Conservation (phyloP, 176 grass and related monocot species). For the Oryza meyeriana region DNA sequence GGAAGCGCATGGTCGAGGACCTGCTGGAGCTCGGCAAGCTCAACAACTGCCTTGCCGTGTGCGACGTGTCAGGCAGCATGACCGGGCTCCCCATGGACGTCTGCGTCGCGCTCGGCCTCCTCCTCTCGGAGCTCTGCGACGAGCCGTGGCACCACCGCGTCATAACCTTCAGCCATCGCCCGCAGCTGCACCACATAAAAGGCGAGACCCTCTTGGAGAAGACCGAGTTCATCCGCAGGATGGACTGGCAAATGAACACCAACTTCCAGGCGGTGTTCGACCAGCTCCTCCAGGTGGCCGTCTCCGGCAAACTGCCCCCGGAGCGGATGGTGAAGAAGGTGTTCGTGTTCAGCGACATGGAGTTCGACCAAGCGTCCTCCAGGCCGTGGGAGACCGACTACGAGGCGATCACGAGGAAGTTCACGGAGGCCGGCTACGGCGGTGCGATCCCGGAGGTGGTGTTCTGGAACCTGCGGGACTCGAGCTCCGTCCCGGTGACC, state of each 20-base stretch:
- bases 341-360: slow-evolving; percentile 75
- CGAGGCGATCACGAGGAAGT: slow-evolving; percentile 59
- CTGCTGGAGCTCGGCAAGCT: slow-evolving; percentile 44
- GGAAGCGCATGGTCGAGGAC: slow-evolving; percentile 67
- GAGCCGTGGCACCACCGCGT: slow-evolving; percentile 66
- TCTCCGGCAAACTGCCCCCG: slow-evolving; percentile 12
- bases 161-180: slow-evolving; percentile 55
- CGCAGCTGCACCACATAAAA: slow-evolving; percentile 44
- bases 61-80: slow-evolving; percentile 86
- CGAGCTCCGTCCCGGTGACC: slow-evolving; percentile 41
- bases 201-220: slow-evolving; percentile 37
- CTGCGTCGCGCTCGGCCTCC: slow-evolving; percentile 71
- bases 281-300: slow-evolving; percentile 46
- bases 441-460: slow-evolving; percentile 55
- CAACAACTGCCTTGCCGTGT: slow-evolving; percentile 69
- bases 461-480: slow-evolving; percentile 67
- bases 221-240: slow-evolving; percentile 19
- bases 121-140: slow-evolving; percentile 72
- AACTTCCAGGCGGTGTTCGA: slow-evolving; percentile 64
- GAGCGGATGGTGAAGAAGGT: slow-evolving; percentile 49
- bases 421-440: slow-evolving; percentile 39
- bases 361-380: slow-evolving; percentile 46
- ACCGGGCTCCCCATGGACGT: slow-evolving; percentile 49
- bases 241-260: slow-evolving; percentile 50
- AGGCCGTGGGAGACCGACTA: slow-evolving; percentile 59